phyloP scores from a whole-genome alignment of 2,329 filamentous ascomycete genomes.

The Cladosporium sp. region DNA sequence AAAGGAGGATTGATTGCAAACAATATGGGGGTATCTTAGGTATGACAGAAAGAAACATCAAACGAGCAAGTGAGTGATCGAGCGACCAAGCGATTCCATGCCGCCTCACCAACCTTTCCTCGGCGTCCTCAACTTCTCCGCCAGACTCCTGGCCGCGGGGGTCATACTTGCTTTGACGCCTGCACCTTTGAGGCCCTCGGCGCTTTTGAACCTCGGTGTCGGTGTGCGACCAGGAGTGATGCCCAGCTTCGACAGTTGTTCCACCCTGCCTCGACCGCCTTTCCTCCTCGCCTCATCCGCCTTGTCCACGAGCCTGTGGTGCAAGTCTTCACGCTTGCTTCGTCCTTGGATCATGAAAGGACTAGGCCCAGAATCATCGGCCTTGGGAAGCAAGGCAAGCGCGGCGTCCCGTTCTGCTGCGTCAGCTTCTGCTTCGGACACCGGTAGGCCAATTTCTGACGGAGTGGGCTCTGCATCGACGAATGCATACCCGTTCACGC shows the following conservation, averaged over 20 bases:
- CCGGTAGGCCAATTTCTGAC: conserved; percentile 52
- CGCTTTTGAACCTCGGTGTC: conserved; percentile 64
- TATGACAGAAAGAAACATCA: conserved; percentile 1
- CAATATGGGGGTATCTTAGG: conserved; percentile 9
- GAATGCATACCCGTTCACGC: conserved; percentile 90
- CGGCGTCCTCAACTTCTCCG: conserved; percentile 55
- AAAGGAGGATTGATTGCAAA: not conserved
- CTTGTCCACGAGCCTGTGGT: conserved; percentile 80
- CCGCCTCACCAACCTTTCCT: conserved; percentile 17
- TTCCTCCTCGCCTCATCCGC: conserved; percentile 66
- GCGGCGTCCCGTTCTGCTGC: conserved; percentile 33
- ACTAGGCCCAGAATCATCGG: conserved; percentile 56
- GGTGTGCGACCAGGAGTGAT: conserved; percentile 50
- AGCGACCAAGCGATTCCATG: no score
- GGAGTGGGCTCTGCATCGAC: conserved; percentile 70
- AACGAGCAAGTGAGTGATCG: not conserved
- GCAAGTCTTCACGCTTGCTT: conserved; percentile 71
- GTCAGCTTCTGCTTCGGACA: conserved; percentile 31
- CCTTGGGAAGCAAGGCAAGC: conserved; percentile 40
- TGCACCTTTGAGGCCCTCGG: conserved; percentile 35
- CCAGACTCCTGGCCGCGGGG: conserved; percentile 67
- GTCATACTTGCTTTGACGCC: conserved; percentile 46
- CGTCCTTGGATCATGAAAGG: conserved; percentile 76
- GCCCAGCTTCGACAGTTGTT: conserved; percentile 29
- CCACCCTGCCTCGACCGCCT: conserved; percentile 50